Evolutionary conservation across 108 stramenopile genomes (phyloP), one percentile per base, ranked within the genome.

Genomic region (Pelagomonas calceolata): DNA sequence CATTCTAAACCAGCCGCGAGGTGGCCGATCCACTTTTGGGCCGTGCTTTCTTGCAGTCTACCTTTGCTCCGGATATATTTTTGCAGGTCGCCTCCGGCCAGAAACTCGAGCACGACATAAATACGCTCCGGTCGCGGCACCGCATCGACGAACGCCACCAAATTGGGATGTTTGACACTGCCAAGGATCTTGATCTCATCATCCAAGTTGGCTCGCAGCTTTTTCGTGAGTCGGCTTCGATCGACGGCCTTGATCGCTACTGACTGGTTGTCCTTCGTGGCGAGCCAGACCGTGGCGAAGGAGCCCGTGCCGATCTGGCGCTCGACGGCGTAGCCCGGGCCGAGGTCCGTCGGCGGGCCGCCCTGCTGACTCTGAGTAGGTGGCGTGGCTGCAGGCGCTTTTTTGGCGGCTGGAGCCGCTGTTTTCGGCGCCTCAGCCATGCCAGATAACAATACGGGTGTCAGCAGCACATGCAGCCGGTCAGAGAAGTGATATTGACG

Each of bases 81-180:
- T 65, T 94, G 90, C 32, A 98, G 79, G 75, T 98, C 97, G 12
- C 97, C 97, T 7, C 97, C 97, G 30, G 82, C 86, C 70, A 95
- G 95, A 71, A 94, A 98, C 79, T 98, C 97, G 34, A 98, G 83
- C 34, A 97, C 81, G 12, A 99, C 76, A 77, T 95, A 95, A 75
- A 96, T 92, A 71, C 92, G 89, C 10, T 82, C 74, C 32, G 84
- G 83, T 43, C 92, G 93, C 75, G 93, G 91, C 76, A 88, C 87
- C 17, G 88, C 89, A 64, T 91, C 78, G 79, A 87, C 87, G 69
- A 94, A 79, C 34, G 85, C 84, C 29, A 92, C 92, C 66, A 96
- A 94, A 67, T 95, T 95, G 21, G 80, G 89, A 75, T 99, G 98
- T 36, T 80, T 79, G 68, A 94, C 91, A 34, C 89, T 89, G 66